Percentiles rank a stretch among this genome's conserved stretches.
Conservation (phyloP, 2,329 filamentous ascomycete species). For the Colletotrichum sublineola region DNA sequence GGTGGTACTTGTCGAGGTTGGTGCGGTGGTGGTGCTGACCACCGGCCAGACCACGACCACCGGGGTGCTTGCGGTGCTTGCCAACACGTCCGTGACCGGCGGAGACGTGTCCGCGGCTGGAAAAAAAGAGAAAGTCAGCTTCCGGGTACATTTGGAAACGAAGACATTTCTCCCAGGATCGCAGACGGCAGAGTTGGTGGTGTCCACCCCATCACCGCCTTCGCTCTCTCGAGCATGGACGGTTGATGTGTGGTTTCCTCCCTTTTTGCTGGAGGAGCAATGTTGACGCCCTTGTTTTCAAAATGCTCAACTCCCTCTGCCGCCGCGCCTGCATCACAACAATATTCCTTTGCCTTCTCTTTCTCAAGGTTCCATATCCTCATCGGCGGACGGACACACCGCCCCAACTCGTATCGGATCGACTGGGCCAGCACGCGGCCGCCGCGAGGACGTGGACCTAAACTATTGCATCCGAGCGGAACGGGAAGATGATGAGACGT, state of each 20-base stretch:
- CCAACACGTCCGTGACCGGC: conserved; percentile 98
- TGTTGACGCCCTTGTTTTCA: conserved; percentile 31
- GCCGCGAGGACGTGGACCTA: conserved; percentile 34
- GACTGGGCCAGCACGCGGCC: not conserved
- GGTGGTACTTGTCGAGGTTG: conserved; percentile 84
- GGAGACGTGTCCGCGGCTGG: conserved; percentile 95
- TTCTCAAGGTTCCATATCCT: conserved; percentile 1
- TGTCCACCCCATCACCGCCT: not conserved
- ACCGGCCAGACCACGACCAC: conserved; percentile 92
- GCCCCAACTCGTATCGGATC: conserved; percentile 28
- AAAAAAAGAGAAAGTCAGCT: conserved; percentile 44
- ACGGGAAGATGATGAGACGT: conserved; percentile 57
- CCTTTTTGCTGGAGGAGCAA: conserved; percentile 20
- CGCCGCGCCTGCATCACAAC: conserved; percentile 21
- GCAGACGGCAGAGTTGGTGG: conserved; percentile 22
- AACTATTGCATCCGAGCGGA: conserved; percentile 14
- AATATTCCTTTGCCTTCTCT: conserved; percentile 10
- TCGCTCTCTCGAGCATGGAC: not conserved
- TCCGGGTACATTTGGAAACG: conserved; percentile 23
- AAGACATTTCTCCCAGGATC: conserved; percentile 30
- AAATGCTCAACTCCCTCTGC: conserved; percentile 10
- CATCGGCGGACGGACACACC: conserved; percentile 29
- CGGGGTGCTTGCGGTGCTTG: conserved; percentile 95
- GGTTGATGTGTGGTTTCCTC: not conserved
- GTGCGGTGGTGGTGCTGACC: conserved; percentile 99